phyloP scores from a whole-genome alignment of 2,329 filamentous ascomycete species.

The Fusarium nisikadoi region DNA sequence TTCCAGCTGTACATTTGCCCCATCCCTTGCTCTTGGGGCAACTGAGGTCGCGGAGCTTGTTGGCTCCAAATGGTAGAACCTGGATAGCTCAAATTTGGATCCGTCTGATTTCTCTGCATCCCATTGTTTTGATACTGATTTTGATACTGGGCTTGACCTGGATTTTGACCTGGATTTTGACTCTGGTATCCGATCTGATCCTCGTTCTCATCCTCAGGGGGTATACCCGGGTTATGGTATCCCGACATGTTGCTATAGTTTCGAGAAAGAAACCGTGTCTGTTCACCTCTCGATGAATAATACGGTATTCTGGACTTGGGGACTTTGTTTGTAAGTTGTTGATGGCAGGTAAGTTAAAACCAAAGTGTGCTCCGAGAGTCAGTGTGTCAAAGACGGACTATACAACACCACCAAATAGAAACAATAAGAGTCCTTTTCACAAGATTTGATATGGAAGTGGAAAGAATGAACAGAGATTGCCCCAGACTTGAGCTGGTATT shows the following conservation, averaged over 20 bases:
- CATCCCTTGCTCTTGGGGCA: too few species aligned
- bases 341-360: not conserved
- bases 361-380: not conserved
- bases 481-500: not conserved
- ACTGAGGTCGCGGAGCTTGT: not conserved
- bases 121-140: not conserved
- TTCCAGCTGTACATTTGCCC: too few species aligned
- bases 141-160: too few species aligned
- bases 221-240: accelerated
- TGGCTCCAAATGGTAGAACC: not conserved
- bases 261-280: too few species aligned
- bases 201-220: not conserved
- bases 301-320: not conserved
- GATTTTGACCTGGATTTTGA: not conserved
- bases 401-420: not conserved
- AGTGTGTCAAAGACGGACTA: not conserved
- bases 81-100: not conserved
- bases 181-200: not conserved
- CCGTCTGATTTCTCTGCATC: not conserved
- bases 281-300: not conserved
- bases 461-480: not conserved
- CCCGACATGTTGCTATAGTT: not conserved
- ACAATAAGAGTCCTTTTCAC: not conserved
- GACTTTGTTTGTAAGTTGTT: not conserved
- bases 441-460: not conserved